These are phyloP conservation scores for Daldinia concentrica DNA, from an alignment of 495 filamentous ascomycete genomes.

Conservation along the genomic window DNA sequence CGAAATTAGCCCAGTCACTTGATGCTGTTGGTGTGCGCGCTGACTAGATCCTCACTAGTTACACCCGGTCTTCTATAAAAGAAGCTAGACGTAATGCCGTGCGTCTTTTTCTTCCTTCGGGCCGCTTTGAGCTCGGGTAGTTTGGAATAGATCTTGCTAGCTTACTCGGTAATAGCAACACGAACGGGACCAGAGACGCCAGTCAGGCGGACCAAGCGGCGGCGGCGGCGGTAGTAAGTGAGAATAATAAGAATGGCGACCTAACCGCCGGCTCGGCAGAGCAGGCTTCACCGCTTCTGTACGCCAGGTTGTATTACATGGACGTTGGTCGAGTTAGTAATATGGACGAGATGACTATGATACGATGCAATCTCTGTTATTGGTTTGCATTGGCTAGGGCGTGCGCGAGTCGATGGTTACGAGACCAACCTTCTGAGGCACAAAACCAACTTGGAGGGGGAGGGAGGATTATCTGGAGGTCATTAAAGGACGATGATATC, in stretches of 20 bases:
- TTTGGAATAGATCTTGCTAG: neutral
- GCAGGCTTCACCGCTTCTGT: constrained; percentile 25
- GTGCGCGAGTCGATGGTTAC: neutral
- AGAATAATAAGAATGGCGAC: neutral
- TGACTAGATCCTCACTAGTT: constrained; percentile 40
- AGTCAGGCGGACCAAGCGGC: constrained; percentile 7
- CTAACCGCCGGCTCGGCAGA: neutral
- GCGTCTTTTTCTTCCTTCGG: constrained; percentile 21
- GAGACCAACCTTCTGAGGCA: neutral
- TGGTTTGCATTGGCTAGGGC: neutral
- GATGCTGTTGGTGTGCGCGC: neutral
- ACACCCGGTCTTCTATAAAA: constrained; percentile 54
- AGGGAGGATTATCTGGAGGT: neutral
- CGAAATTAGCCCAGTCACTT: neutral
- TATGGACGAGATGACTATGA: neutral
- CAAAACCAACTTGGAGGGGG: neutral
- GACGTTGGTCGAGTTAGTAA: neutral
- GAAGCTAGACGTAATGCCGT: constrained; percentile 56
- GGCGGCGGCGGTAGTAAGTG: neutral
- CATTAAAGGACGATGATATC: neutral
- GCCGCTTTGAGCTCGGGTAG: neutral
- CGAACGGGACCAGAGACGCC: constrained; percentile 33
- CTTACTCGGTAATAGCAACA: constrained; percentile 26
- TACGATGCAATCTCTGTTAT: neutral
- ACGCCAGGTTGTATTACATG: constrained; percentile 19